Evolutionary conservation across 257 asterid genomes (phyloP), one percentile per base, ranked within the genome.

Genomic region (Primulina huaijiensis): DNA sequence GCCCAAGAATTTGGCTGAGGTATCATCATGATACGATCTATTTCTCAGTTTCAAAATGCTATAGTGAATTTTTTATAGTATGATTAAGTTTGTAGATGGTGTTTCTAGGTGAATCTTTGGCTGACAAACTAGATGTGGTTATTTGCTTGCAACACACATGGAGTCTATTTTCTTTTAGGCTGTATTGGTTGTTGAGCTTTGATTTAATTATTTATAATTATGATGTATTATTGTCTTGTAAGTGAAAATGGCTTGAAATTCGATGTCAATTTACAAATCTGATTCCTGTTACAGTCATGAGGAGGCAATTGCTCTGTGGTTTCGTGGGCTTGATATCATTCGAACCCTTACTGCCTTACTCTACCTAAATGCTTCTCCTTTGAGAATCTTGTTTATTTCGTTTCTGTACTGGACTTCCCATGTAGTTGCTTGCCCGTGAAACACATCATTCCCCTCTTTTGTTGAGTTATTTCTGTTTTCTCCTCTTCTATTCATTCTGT

Each of bases 1-100:
- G 82, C 98, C 98, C 14, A 92, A 81, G 87, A 90, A 80, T 79
- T 59, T 88, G 84, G 85, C 83, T 0, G 97, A 92, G 97, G 96
- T 92, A 84, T 60, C 65, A 64, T 71, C 76, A 30, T 7, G 31
- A 2, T 40, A 72, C 71, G 19, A 61, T 61, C 5, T 61, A 56
- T 50, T 65, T 64, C 34, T 31, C 19, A 34, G 38, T 34, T 34
- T 55, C 37, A 43, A 31, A 17, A 55, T 37, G 37, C 10, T 31
- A n/a, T 40, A 37, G 56, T 37, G 33, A 56, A 58, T 62, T 57
- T 17, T 50, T 34, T 59, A 5, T 50, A 19, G 11, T 72, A 23
- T 56, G 63, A 40, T 25, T 12, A 52, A 23, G 29, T 50, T 27
- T 67, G 30, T 67, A 67, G 61, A 37, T 21, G 29, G 69, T 56